Evolutionary conservation across 169 alveolate genomes (phyloP).

Genomic region (Eimeria necatrix): DNA sequence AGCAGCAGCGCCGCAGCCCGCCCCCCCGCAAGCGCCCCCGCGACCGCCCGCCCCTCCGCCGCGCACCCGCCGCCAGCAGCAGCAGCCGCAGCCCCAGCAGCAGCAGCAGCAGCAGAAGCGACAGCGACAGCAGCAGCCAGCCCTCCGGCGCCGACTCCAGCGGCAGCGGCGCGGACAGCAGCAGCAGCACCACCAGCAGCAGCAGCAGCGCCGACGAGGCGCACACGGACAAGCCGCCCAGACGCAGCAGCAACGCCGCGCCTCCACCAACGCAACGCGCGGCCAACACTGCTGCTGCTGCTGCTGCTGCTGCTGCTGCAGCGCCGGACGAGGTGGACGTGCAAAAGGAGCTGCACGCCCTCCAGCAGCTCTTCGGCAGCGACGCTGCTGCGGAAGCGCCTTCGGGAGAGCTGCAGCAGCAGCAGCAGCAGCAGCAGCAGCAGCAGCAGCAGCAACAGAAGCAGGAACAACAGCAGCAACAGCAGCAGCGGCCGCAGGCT

Average conservation of each 20-base stretch:
- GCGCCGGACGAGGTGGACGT: neutral
- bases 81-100: neutral
- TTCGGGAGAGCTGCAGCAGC: neutral
- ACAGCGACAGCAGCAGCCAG: neutral
- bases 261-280: neutral
- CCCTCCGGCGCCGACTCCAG: neutral
- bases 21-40: too few species aligned
- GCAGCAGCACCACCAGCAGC: slow-evolving; percentile 43
- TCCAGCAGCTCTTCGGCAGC: slow-evolving; percentile 44
- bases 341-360: slow-evolving; percentile 35
- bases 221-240: neutral
- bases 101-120: slow-evolving; percentile 31
- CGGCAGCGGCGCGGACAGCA: neutral
- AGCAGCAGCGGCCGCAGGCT: slow-evolving; percentile 5
- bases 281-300: neutral
- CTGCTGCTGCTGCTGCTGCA: slow-evolving; percentile 20
- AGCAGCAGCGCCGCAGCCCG: too few species aligned
- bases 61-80: neutral
- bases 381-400: neutral
- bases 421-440: neutral
- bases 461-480: slow-evolving; percentile 18
- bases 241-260: neutral
- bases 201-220: slow-evolving; percentile 14
- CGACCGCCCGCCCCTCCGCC: neutral
- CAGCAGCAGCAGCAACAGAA: neutral